Percentiles rank a stretch among this genome's conserved stretches.
Evolutionary conservation across 805 yeast species (phyloP).

Genomic region (Candida quercuum): DNA sequence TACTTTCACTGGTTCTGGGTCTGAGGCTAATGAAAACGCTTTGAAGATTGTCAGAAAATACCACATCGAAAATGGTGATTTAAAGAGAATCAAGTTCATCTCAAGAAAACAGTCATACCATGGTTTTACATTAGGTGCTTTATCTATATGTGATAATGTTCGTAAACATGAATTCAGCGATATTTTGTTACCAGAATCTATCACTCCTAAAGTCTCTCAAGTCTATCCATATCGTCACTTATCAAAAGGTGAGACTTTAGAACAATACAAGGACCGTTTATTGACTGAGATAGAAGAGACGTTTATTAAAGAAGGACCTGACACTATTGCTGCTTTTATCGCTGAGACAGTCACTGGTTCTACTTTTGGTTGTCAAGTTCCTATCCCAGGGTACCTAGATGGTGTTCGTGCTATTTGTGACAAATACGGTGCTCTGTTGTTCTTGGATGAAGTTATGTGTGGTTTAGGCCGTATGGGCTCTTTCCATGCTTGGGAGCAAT

Average conservation of each 20-base stretch:
- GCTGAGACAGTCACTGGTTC: constrained; percentile 44
- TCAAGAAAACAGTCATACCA: constrained; percentile 43
- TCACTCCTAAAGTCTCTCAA: constrained; percentile 23
- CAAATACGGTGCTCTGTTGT: constrained; percentile 44
- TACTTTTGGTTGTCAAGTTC: constrained; percentile 38
- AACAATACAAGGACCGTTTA: constrained; percentile 34
- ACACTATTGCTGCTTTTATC: constrained; percentile 37
- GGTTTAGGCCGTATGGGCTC: constrained; percentile 50
- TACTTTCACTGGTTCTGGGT: constrained; percentile 51
- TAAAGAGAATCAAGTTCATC: constrained; percentile 36
- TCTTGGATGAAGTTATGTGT: constrained; percentile 52
- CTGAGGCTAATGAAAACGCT: constrained; percentile 65
- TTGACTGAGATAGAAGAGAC: constrained; percentile 36
- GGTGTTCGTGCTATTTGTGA: constrained; percentile 41
- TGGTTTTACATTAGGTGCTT: constrained; percentile 42
- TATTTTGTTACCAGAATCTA: constrained; percentile 18
- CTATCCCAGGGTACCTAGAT: constrained; percentile 40
- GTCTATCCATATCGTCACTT: constrained; percentile 26
- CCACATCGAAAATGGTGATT: constrained; percentile 37
- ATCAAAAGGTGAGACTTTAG: constrained; percentile 29
- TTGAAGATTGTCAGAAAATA: constrained; percentile 50
- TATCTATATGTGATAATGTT: constrained; percentile 35
- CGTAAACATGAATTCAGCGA: constrained; percentile 32
- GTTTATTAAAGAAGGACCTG: constrained; percentile 36
- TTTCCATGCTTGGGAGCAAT: constrained; percentile 41